Percentiles rank a stretch among this genome's conserved stretches.
Conservation (phyloP, 2,329 filamentous ascomycete species). For the Colletotrichum gloeosporioides region DNA sequence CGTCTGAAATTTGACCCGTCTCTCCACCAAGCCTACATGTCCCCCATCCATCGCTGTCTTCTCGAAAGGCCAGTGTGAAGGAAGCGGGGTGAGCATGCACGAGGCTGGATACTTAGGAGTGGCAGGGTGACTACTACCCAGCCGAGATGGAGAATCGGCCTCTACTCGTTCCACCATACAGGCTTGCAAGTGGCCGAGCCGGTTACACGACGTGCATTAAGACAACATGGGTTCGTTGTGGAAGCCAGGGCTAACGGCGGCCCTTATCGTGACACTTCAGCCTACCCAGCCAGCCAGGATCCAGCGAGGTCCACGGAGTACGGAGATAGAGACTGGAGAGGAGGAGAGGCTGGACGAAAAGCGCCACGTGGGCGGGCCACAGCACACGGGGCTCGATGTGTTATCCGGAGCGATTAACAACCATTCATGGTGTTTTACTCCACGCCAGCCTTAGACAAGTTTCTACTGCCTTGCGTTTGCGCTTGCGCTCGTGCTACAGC, state of each 20-base stretch:
- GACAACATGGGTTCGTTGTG: not conserved
- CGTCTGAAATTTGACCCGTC: not conserved
- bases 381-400: not conserved
- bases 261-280: not conserved
- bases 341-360: not conserved
- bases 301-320: not conserved
- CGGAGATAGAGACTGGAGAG: not conserved
- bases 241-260: not conserved
- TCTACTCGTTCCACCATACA: not conserved
- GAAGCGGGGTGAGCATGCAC: conserved; percentile 7
- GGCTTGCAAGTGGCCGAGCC: not conserved
- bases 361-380: conserved; percentile 9
- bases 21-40: not conserved
- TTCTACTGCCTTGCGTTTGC: not conserved
- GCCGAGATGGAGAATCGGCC: not conserved
- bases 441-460: not conserved
- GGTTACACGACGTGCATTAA: not conserved
- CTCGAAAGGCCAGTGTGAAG: not conserved
- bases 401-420: not conserved
- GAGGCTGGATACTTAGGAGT: not conserved
- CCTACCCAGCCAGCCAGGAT: not conserved
- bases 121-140: not conserved
- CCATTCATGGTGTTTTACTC: not conserved
- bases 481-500: not conserved
- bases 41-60: not conserved